Evolutionary conservation across 106 monocot species (phyloP).

Genomic region (Dendrobium chrysotoxum): DNA sequence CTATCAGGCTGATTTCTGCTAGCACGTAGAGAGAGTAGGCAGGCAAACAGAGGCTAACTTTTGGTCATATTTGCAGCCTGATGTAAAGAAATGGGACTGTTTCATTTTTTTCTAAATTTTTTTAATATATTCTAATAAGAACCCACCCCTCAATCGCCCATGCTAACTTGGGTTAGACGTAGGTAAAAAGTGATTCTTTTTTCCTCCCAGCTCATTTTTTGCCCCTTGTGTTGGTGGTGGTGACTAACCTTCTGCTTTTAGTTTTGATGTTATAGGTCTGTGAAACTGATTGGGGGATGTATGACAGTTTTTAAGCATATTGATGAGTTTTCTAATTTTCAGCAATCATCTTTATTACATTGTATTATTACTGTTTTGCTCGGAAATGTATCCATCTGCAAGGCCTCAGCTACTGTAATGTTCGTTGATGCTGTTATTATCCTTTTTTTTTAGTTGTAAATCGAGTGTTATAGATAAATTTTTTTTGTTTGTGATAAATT

Average conservation of each 20-base stretch:
- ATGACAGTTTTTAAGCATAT: background rate
- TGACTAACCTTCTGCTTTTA: background rate
- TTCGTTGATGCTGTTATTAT: too few species aligned
- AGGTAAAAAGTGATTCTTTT: background rate
- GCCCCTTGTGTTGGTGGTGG: background rate
- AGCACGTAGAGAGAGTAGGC: background rate
- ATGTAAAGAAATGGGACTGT: background rate
- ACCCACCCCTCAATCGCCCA: background rate
- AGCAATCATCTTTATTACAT: background rate
- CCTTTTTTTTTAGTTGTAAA: too few species aligned
- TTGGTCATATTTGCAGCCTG: background rate
- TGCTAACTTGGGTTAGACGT: background rate
- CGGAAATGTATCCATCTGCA: too few species aligned
- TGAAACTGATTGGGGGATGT: background rate
- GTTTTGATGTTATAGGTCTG: background rate
- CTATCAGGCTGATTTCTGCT: conserved; percentile 14
- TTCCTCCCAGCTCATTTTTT: background rate
- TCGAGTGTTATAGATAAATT: too few species aligned
- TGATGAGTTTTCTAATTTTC: background rate
- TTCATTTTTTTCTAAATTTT: background rate
- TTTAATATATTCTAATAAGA: background rate
- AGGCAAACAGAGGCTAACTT: background rate
- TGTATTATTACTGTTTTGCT: background rate
- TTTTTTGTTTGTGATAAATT: too few species aligned
- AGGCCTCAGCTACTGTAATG: too few species aligned